phyloP scores from a whole-genome alignment of 495 filamentous ascomycete species.

The Penicillium egyptiacum region DNA sequence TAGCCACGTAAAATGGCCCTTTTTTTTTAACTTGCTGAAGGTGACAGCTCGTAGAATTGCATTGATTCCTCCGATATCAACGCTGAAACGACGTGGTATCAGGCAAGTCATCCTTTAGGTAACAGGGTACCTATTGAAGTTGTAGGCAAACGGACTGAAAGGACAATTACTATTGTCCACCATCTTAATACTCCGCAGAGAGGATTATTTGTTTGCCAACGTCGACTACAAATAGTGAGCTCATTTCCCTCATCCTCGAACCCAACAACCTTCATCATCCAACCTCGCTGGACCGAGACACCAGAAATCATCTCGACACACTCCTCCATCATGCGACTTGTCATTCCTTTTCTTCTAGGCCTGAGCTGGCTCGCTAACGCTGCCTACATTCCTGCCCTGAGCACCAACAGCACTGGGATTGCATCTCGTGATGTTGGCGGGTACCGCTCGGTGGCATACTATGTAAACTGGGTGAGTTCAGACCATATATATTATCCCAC shows the following conservation, averaged over 20 bases:
- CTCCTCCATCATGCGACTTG: constrained; percentile 18
- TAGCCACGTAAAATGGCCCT: not conserved
- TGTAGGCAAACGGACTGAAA: not conserved
- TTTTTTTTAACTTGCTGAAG: not conserved
- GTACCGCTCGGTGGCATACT: constrained; percentile 77
- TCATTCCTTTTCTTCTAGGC: constrained; percentile 14
- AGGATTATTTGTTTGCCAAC: not conserved
- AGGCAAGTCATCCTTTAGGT: not conserved
- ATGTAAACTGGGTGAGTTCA: constrained; percentile 67
- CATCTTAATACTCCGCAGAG: not conserved
- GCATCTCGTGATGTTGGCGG: constrained; percentile 28
- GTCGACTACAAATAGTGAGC: constrained; percentile 8
- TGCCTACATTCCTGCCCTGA: constrained; percentile 9
- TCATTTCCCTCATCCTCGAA: not conserved
- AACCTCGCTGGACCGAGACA: constrained; percentile 16
- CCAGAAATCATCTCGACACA: not conserved
- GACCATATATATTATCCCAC: not conserved
- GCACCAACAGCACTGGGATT: constrained; percentile 8
- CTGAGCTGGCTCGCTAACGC: constrained; percentile 19
- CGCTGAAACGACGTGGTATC: not conserved
- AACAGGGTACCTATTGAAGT: not conserved
- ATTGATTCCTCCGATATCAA: not conserved
- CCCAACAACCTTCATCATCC: constrained; percentile 2
- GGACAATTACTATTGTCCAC: not conserved
- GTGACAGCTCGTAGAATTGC: not conserved